phyloP scores from a whole-genome alignment of 192 early-diverging fungal species.

The Entrophospora sp. region DNA sequence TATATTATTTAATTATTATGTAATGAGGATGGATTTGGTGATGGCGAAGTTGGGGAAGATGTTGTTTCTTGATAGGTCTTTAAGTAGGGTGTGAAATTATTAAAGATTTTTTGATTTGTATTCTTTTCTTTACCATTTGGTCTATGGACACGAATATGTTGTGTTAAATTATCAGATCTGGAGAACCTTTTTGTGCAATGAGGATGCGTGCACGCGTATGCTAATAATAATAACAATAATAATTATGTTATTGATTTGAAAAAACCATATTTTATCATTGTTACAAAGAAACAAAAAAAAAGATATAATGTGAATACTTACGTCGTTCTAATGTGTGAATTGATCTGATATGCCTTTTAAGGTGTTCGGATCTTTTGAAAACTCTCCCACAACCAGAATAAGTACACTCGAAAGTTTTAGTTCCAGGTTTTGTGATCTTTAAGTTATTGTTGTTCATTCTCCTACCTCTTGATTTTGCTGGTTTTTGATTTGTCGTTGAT shows the following conservation, averaged over 20 bases:
- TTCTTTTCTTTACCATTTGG: conserved; percentile 44
- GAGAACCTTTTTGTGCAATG: conserved; percentile 50
- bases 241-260: background rate
- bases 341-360: conserved; percentile 51
- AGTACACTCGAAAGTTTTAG: conserved; percentile 47
- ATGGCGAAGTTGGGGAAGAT: too few relatives aligned
- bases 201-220: conserved; percentile 42
- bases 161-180: conserved; percentile 47
- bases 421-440: conserved; percentile 36
- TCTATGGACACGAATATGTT: conserved; percentile 50
- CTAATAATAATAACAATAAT: conserved; percentile 20
- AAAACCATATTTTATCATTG: background rate
- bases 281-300: background rate
- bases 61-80: conserved; percentile 32
- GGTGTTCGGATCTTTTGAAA: conserved; percentile 52
- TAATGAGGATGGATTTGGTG: too few relatives aligned
- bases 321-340: conserved; percentile 56
- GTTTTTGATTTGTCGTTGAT: conserved; percentile 18
- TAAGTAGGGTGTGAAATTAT: conserved; percentile 32
- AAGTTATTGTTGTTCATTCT: conserved; percentile 48
- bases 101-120: conserved; percentile 20
- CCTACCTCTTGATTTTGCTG: conserved; percentile 40
- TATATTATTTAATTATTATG: too few relatives aligned
- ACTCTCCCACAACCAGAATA: conserved; percentile 48
- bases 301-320: conserved; percentile 25